A percentile compares a stretch with the other conserved stretches of the same genome.
These are phyloP conservation scores for Claviceps africana DNA, from an alignment of 2,329 filamentous ascomycete genomes.

Conservation along the genomic window DNA sequence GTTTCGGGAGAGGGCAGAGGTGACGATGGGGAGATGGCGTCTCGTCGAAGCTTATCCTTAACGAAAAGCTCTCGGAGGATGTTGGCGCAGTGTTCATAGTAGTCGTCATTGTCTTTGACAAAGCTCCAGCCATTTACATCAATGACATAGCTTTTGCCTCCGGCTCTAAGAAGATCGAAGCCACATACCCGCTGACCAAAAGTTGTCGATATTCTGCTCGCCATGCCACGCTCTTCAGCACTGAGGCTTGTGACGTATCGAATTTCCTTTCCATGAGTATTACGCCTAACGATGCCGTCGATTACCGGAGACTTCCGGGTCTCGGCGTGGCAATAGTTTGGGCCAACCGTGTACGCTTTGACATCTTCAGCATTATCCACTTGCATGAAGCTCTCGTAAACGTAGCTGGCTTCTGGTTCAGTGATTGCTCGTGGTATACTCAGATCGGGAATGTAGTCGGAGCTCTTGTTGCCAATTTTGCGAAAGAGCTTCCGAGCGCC, in stretches of 20 bases:
- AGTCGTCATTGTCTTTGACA: slow-evolving; percentile 97
- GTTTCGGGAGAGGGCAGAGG: slow-evolving; percentile 35
- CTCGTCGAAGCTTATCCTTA: slow-evolving; percentile 55
- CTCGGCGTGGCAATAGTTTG: slow-evolving; percentile 87
- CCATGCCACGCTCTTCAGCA: slow-evolving; percentile 70
- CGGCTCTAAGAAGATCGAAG: slow-evolving; percentile 81
- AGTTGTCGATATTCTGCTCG: slow-evolving; percentile 74
- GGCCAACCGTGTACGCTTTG: slow-evolving; percentile 94
- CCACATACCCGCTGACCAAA: slow-evolving; percentile 95
- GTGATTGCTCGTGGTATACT: slow-evolving; percentile 66
- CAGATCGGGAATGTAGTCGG: slow-evolving; percentile 74
- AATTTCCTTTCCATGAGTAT: slow-evolving; percentile 93
- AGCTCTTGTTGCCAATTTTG: slow-evolving; percentile 98
- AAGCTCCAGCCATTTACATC: slow-evolving; percentile 99
- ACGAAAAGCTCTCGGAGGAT: slow-evolving; percentile 84
- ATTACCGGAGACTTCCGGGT: slow-evolving; percentile 95
- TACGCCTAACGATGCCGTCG: slow-evolving; percentile 86
- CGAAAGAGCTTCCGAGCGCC: slow-evolving; percentile 86
- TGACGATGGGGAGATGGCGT: slow-evolving; percentile 44
- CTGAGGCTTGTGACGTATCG: slow-evolving; percentile 82
- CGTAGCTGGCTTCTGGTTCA: slow-evolving; percentile 70
- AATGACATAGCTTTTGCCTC: slow-evolving; percentile 88
- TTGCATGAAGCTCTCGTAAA: slow-evolving; percentile 94
- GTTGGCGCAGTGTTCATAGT: slow-evolving; percentile 80
- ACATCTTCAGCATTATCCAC: slow-evolving; percentile 97